Evolutionary conservation across 192 early-diverging fungal species (phyloP).

Genomic region (Linderina pennispora): DNA sequence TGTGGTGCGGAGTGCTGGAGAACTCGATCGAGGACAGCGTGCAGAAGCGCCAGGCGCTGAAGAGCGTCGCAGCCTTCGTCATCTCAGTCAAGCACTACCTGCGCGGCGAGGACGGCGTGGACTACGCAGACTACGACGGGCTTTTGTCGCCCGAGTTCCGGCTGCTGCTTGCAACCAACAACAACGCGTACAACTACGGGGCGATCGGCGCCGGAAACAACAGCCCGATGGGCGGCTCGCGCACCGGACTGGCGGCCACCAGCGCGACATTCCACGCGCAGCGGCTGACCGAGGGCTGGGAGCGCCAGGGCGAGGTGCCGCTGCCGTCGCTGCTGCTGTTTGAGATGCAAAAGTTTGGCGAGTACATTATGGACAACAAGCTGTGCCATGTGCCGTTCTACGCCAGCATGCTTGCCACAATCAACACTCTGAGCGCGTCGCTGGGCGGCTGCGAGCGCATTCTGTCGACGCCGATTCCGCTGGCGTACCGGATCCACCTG

Average conservation of each 20-base stretch:
- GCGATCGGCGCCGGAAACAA: slow-evolving; percentile 10
- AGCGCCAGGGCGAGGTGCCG: slow-evolving; percentile 16
- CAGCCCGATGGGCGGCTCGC: not conserved
- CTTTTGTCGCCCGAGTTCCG: slow-evolving; percentile 46
- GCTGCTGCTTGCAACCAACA: slow-evolving; percentile 24
- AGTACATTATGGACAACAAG: slow-evolving; percentile 44
- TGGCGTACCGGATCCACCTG: slow-evolving; percentile 85
- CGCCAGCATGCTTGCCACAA: slow-evolving; percentile 38
- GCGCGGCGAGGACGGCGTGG: slow-evolving; percentile 62
- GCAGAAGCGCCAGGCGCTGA: slow-evolving; percentile 59
- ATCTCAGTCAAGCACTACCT: slow-evolving; percentile 80
- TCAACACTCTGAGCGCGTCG: slow-evolving; percentile 52
- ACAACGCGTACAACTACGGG: slow-evolving; percentile 27
- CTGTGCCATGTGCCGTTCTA: slow-evolving; percentile 32
- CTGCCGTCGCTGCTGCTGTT: slow-evolving; percentile 56
- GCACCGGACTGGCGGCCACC: not conserved
- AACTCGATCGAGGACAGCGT: slow-evolving; percentile 46
- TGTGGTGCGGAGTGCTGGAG: slow-evolving; percentile 65
- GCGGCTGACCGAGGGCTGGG: slow-evolving; percentile 30
- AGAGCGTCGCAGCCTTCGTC: slow-evolving; percentile 76
- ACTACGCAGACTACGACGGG: slow-evolving; percentile 64
- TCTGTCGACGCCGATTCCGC: slow-evolving; percentile 76
- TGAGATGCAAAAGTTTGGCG: slow-evolving; percentile 54
- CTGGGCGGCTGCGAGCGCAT: slow-evolving; percentile 79
- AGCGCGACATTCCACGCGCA: slow-evolving; percentile 6